Evolutionary conservation across 1,284 basidiomycete genomes (phyloP).

Genomic region (Abortiporus biennis): DNA sequence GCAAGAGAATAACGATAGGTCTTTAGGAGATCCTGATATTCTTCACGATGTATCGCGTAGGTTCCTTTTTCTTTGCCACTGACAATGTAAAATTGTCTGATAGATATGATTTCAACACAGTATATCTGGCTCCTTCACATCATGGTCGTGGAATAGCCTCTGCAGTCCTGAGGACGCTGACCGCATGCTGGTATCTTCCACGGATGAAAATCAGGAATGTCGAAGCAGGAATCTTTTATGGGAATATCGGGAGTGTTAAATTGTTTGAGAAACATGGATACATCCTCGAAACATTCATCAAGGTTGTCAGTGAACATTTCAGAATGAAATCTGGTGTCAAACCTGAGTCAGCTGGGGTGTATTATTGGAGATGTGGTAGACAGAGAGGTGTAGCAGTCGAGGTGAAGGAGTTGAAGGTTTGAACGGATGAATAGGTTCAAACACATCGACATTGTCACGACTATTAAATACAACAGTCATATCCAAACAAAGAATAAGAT

Average conservation of each 20-base stretch:
- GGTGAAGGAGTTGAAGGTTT: background rate
- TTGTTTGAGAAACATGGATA: slow-evolving; percentile 60
- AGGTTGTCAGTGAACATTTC: slow-evolving; percentile 1
- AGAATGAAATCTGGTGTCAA: background rate
- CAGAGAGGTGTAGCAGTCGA: background rate
- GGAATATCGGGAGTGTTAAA: slow-evolving; percentile 44
- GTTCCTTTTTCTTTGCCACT: slow-evolving; percentile 7
- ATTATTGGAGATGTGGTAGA: background rate
- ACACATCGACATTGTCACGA: background rate
- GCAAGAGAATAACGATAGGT: slow-evolving; percentile 27
- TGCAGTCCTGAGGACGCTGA: slow-evolving; percentile 38
- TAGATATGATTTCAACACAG: slow-evolving; percentile 23
- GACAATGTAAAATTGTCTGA: background rate
- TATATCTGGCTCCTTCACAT: slow-evolving; percentile 42
- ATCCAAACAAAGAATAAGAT: too few species aligned
- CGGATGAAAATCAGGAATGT: slow-evolving; percentile 43
- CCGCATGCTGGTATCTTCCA: slow-evolving; percentile 47
- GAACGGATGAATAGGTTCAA: too few species aligned
- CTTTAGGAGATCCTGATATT: slow-evolving; percentile 35
- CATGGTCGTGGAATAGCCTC: slow-evolving; percentile 60
- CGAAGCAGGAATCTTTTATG: slow-evolving; percentile 31
- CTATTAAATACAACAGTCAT: too few species aligned
- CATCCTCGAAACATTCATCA: slow-evolving; percentile 25
- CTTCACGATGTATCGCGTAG: slow-evolving; percentile 40
- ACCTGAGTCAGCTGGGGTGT: background rate